Evolutionary conservation across 2,329 filamentous ascomycete species (phyloP).

Genomic region (Fusarium irregulare): DNA sequence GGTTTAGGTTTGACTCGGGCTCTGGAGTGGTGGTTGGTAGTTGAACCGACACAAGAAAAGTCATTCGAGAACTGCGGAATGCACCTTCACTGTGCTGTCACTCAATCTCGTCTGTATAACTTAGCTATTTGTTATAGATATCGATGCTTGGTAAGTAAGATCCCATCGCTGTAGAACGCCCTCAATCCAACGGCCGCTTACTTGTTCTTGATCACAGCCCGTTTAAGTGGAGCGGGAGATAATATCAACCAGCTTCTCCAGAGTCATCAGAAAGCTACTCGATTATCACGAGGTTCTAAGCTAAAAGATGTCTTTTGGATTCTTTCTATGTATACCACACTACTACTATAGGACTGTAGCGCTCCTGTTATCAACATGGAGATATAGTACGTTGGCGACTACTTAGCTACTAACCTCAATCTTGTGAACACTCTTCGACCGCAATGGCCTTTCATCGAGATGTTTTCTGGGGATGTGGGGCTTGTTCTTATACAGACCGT

Average conservation of each 20-base stretch:
- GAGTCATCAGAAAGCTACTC: background rate
- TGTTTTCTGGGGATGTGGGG: conserved; percentile 29
- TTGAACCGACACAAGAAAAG: background rate
- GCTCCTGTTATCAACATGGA: conserved; percentile 1
- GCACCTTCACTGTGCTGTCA: background rate
- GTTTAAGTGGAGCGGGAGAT: conserved; percentile 35
- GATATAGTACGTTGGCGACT: background rate
- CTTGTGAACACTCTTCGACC: conserved; percentile 1
- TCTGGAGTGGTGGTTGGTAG: background rate
- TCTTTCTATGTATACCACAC: background rate
- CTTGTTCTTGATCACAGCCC: conserved; percentile 39
- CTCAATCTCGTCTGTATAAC: no score
- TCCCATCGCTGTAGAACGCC: conserved; percentile 25
- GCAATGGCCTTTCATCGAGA: background rate
- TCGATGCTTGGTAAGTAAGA: background rate
- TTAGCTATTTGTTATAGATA: background rate
- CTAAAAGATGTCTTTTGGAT: conserved; percentile 6
- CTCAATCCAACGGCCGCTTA: conserved; percentile 46
- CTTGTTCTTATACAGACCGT: conserved; percentile 10
- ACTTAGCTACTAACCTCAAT: background rate
- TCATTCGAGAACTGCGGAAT: background rate
- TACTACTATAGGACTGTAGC: background rate
- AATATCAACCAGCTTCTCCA: conserved; percentile 8
- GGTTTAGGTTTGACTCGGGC: background rate
- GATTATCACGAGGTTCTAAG: conserved; percentile 6